Evolutionary conservation across 2,329 filamentous ascomycete species (phyloP).

Genomic region (Claviceps fusiformis): DNA sequence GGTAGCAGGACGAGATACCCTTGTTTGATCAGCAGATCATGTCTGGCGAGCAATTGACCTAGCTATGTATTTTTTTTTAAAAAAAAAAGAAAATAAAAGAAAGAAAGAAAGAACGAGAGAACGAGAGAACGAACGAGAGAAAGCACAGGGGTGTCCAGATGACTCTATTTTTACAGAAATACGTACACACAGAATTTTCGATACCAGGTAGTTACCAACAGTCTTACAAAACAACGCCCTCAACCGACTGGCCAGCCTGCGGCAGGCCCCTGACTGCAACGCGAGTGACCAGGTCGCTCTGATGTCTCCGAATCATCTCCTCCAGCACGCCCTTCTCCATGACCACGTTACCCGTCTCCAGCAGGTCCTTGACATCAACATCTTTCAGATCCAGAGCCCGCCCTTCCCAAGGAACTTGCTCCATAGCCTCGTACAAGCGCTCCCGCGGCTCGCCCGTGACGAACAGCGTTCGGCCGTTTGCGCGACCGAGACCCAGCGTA

Average conservation of each 20-base stretch:
- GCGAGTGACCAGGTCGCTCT: conserved; percentile 46
- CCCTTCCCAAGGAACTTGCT: conserved; percentile 50
- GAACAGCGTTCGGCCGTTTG: conserved; percentile 58
- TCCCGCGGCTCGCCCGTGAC: conserved; percentile 50
- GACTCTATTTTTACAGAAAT: not conserved
- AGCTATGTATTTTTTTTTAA: not conserved
- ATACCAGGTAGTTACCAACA: not conserved
- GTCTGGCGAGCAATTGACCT: not conserved
- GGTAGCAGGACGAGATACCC: conserved; percentile 3
- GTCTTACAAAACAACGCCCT: conserved; percentile 9
- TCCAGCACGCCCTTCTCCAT: conserved; percentile 73
- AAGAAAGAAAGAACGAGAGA: no score
- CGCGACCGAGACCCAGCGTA: conserved; percentile 54
- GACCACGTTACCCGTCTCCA: conserved; percentile 73
- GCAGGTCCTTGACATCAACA: conserved; percentile 88
- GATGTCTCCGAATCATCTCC: conserved; percentile 58
- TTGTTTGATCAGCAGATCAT: not conserved
- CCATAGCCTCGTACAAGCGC: conserved; percentile 54
- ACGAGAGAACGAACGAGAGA: no score
- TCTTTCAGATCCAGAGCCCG: conserved; percentile 57
- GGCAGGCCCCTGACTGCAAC: conserved; percentile 30
- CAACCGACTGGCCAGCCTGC: conserved; percentile 20
- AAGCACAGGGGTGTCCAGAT: not conserved
- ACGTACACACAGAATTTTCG: not conserved
- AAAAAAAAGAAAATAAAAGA: not conserved